These are phyloP conservation scores for Porogramme epimiltina DNA, from an alignment of 1,284 basidiomycete genomes.

Conservation along the genomic window DNA sequence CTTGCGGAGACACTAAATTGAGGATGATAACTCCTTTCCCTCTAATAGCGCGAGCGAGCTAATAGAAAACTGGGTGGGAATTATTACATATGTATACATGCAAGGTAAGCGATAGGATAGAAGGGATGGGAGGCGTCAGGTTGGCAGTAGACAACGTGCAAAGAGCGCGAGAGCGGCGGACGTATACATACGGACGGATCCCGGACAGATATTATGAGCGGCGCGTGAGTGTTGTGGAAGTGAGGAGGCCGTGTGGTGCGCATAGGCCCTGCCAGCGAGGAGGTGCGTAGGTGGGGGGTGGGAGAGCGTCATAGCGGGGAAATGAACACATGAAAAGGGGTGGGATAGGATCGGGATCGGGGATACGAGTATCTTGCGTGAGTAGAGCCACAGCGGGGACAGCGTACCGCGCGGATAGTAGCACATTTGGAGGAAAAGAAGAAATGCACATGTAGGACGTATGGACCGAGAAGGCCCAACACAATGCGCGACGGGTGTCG, in stretches of 20 bases:
- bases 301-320: neutral
- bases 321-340: conserved; percentile 1
- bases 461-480: conserved; percentile 14
- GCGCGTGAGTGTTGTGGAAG: no score
- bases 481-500: neutral
- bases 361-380: conserved; percentile 14
- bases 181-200: conserved; percentile 11
- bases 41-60: conserved; percentile 11
- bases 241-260: no score
- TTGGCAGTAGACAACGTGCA: conserved; percentile 9
- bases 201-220: no score
- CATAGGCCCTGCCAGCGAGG: neutral
- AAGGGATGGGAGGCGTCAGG: conserved; percentile 3
- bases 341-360: neutral
- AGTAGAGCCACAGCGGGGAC: conserved; percentile 4
- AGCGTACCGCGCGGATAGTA: conserved; percentile 10
- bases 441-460: neutral
- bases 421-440: conserved; percentile 12
- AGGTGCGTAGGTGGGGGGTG: neutral
- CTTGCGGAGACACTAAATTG: no score
- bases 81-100: conserved; percentile 20
- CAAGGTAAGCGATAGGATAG: conserved; percentile 20
- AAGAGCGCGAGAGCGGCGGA: conserved; percentile 6
- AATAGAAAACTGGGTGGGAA: conserved; percentile 10
- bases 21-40: neutral